Conservation (phyloP, 1,284 basidiomycete genomes). For the Apiotrichum sp. region DNA sequence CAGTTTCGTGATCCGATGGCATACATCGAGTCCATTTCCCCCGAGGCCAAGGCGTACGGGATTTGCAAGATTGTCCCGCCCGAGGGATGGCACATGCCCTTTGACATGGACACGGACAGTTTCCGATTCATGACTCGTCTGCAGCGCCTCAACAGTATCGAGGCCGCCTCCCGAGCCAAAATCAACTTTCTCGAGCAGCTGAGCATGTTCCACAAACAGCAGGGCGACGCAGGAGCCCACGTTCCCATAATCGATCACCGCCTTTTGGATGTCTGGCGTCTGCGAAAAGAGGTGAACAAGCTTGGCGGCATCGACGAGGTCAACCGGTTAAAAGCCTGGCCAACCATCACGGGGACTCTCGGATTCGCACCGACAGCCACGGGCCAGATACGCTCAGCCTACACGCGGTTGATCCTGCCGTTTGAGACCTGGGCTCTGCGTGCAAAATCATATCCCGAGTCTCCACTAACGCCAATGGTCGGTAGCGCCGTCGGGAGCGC, state of each 20-base stretch:
- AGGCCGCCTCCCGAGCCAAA: slow-evolving; percentile 92
- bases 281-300: slow-evolving; percentile 84
- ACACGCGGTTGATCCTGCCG: slow-evolving; percentile 81
- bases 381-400: slow-evolving; percentile 81
- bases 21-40: slow-evolving; percentile 81
- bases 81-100: slow-evolving; percentile 89
- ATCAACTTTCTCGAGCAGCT: slow-evolving; percentile 96
- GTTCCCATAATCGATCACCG: slow-evolving; percentile 90
- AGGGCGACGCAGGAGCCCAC: slow-evolving; percentile 75
- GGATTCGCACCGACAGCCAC: slow-evolving; percentile 56
- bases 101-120: slow-evolving; percentile 83
- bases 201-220: slow-evolving; percentile 84
- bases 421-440: slow-evolving; percentile 85
- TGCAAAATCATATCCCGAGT: slow-evolving; percentile 52
- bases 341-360: slow-evolving; percentile 69
- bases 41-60: slow-evolving; percentile 69
- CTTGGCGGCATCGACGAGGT: slow-evolving; percentile 81
- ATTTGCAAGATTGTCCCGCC: slow-evolving; percentile 97
- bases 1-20: slow-evolving; percentile 95
- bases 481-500: neutral
- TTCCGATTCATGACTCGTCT: slow-evolving; percentile 82
- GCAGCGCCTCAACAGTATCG: slow-evolving; percentile 92
- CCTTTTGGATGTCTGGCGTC: slow-evolving; percentile 83
- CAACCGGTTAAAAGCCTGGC: slow-evolving; percentile 69
- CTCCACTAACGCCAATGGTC: slow-evolving; percentile 17